Evolutionary conservation across 2,329 filamentous ascomycete genomes (phyloP).

Genomic region (Periconia sp.): DNA sequence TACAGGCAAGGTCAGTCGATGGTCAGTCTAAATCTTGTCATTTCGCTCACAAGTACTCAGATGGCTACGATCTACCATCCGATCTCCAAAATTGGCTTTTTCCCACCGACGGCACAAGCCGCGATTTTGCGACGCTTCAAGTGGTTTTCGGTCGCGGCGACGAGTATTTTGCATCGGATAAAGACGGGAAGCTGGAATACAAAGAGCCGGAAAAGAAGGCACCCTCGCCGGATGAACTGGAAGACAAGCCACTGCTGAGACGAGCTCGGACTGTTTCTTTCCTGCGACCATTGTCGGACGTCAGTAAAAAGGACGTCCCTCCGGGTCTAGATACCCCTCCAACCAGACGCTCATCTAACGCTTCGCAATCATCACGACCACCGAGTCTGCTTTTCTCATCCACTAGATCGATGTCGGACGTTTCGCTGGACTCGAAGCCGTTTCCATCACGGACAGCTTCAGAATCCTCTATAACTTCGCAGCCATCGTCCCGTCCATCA

Average conservation of each 20-base stretch:
- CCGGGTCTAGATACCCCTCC: conserved; percentile 11
- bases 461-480: conserved; percentile 12
- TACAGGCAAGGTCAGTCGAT: conserved; percentile 43
- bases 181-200: conserved; percentile 44
- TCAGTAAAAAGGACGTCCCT: conserved; percentile 17
- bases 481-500: conserved; percentile 6
- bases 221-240: conserved; percentile 16
- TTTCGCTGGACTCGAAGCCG: conserved; percentile 19
- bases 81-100: conserved; percentile 44
- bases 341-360: conserved; percentile 23
- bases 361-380: conserved; percentile 27
- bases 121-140: conserved; percentile 44
- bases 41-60: conserved; percentile 20
- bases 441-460: conserved; percentile 10
- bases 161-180: conserved; percentile 49
- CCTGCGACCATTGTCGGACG: conserved; percentile 31
- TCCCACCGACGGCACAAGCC: conserved; percentile 31
- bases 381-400: conserved; percentile 30
- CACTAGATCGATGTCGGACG: conserved; percentile 25
- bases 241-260: conserved; percentile 26
- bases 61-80: conserved; percentile 42
- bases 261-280: conserved; percentile 40
- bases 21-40: not conserved
- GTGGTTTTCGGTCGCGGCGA: conserved; percentile 48
- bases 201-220: conserved; percentile 39